Base-by-base conservation (phyloP, 2,329 filamentous ascomycete species). In the Diaporthe citrichinensis region DNA sequence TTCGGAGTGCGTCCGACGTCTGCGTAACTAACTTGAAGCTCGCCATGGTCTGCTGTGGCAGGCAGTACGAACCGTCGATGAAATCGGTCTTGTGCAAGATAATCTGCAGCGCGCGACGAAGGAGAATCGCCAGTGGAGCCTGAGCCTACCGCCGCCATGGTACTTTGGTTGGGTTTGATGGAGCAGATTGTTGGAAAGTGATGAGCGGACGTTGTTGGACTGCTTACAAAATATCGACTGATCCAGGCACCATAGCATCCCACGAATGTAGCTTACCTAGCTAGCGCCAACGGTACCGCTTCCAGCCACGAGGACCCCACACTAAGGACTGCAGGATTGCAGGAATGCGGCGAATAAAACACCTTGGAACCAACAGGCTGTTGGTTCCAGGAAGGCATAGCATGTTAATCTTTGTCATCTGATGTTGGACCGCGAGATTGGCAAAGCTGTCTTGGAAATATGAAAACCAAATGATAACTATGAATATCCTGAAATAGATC, bases 1-100 rank as follows among this genome's bases (percentile, higher is more conserved):
- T 28, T n/a, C 28, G 61, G 39, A 7, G 36, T 23, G 55, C 51
- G 71, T 7, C 73, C 71, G 3, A 73, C 73, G 4, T 78, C 71
- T 28, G 73, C 57, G n/a, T 77, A 78, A 14, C 75, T 77, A 17
- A 78, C 73, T 25, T 67, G 74, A 36, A 82, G 75, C 7, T 75
- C 78, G 15, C 74, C 68, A 14, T 77, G 77, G 9, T 55, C 39
- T 20, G 71, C 34, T 12, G 76, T 76, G n/a, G 75, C 75, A 41
- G 77, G 76, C 20, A 78, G 72, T 7, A 57, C 72, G 58, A 78
- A 78, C 4, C 46, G 46, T 46, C 58, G 76, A n/a, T 76, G 75
- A 61, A 78, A 78, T 41, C 74, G 73, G 7, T 71, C 61, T 20
- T 78, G 49, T 31, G 65, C 65, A 39, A 69, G 15, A 10, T 69